Conservation (phyloP, 805 yeast genomes). For the Sungouiella thailandica region DNA sequence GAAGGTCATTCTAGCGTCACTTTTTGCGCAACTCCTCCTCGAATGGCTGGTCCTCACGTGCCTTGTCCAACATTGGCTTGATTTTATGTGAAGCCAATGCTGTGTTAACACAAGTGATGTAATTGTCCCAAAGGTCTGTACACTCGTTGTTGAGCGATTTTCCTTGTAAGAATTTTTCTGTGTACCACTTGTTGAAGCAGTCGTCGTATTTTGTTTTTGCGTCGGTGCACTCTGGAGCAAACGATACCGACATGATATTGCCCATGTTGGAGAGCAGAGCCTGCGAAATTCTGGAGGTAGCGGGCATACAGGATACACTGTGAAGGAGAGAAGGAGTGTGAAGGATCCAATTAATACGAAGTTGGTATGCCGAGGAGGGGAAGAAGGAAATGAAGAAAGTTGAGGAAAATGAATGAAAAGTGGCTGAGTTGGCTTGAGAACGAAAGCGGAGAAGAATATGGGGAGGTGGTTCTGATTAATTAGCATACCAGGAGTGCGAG, state of each 20-base stretch:
- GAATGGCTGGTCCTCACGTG: slow-evolving; percentile 86
- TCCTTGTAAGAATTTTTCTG: slow-evolving; percentile 64
- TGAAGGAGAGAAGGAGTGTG: no score
- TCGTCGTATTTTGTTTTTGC: slow-evolving; percentile 82
- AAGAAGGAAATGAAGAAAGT: no score
- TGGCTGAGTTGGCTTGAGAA: no score
- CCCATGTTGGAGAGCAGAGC: slow-evolving; percentile 36
- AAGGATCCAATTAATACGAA: no score
- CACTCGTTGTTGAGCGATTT: slow-evolving; percentile 74
- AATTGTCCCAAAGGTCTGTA: slow-evolving; percentile 80
- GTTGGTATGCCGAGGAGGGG: no score
- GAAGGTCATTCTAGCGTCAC: no score
- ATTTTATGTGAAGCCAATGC: slow-evolving; percentile 70
- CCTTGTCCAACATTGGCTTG: slow-evolving; percentile 79
- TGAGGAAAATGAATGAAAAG: no score
- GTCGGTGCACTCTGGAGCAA: slow-evolving; percentile 95
- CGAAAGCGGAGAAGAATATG: no score
- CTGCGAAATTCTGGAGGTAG: no score
- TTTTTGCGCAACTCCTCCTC: slow-evolving; percentile 4
- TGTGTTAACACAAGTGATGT: slow-evolving; percentile 80
- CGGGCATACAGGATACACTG: no score
- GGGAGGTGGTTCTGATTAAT: no score
- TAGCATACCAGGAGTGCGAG: no score
- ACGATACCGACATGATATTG: slow-evolving; percentile 55
- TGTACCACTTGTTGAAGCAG: slow-evolving; percentile 94